Evolutionary conservation across 129 eudicot species (phyloP).

Genomic region (Tagetes patula): DNA sequence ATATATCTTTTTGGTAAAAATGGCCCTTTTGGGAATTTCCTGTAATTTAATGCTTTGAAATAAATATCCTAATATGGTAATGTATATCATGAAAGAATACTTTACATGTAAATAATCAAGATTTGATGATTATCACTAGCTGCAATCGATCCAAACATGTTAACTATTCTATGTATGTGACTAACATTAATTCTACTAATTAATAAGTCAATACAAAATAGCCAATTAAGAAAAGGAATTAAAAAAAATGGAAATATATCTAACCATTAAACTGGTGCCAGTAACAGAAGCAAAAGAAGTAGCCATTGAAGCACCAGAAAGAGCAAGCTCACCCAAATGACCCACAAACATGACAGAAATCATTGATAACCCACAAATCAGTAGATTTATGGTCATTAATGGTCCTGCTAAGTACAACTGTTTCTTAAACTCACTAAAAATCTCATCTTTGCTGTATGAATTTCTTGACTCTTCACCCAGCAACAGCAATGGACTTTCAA

Average conservation of each 20-base stretch:
- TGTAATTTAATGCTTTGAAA: too few species aligned
- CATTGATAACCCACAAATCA: constrained; percentile 50
- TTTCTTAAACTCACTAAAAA: constrained; percentile 60
- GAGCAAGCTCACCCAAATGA: constrained; percentile 80
- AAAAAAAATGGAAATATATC: constrained; percentile 6
- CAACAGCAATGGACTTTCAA: constrained; percentile 23
- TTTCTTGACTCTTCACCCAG: constrained; percentile 26
- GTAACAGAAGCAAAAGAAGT: constrained; percentile 84
- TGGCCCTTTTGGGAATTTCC: too few species aligned
- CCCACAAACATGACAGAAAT: constrained; percentile 90
- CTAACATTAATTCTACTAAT: too few species aligned
- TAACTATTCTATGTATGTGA: too few species aligned
- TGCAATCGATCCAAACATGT: neutral
- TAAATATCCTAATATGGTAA: too few species aligned
- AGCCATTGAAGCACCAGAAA: constrained; percentile 94
- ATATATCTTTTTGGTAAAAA: too few species aligned
- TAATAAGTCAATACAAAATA: neutral
- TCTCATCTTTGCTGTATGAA: constrained; percentile 40
- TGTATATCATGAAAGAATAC: too few species aligned
- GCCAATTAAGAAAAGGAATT: neutral
- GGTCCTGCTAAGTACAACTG: constrained; percentile 75
- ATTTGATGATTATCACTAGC: neutral
- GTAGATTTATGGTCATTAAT: constrained; percentile 51
- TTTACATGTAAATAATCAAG: neutral
- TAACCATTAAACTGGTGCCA: constrained; percentile 69